Conservation (phyloP, 371 early-diverging fungal species). For the Ordospora colligata region DNA sequence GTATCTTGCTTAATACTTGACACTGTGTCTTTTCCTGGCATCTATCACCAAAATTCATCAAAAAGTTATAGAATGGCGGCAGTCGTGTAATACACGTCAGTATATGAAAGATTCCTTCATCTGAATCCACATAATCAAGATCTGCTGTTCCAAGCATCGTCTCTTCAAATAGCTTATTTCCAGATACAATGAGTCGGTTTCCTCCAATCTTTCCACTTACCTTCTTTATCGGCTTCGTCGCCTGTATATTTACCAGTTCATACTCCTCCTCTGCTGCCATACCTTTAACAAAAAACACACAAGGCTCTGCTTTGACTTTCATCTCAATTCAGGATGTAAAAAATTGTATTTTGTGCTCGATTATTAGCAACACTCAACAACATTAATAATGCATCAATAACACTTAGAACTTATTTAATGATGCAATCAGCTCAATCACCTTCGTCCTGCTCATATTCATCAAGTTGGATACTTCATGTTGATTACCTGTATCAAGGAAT, state of each 20-base stretch:
- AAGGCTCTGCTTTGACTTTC: constrained; percentile 7
- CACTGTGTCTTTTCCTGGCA: neutral
- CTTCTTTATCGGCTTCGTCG: neutral
- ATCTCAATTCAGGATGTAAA: constrained; percentile 3
- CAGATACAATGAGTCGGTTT: neutral
- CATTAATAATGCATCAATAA: no score
- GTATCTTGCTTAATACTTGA: neutral
- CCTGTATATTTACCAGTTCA: neutral
- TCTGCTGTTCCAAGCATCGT: neutral
- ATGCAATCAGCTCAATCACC: neutral
- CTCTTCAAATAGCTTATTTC: neutral
- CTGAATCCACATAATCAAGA: neutral
- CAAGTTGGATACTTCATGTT: neutral
- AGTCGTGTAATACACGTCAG: neutral
- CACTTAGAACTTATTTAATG: neutral
- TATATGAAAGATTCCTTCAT: neutral
- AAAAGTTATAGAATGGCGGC: constrained; percentile 20
- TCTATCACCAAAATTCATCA: neutral
- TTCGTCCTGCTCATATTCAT: neutral
- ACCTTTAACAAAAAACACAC: neutral
- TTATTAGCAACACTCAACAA: no score
- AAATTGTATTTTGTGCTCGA: neutral
- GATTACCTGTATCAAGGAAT: neutral
- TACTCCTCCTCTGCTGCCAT: neutral
- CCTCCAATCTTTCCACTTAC: neutral